Percentiles rank a stretch among this genome's conserved stretches.
Evolutionary conservation across 2,329 filamentous ascomycete genomes (phyloP).

Genomic region (Botrytis hyacinthi): DNA sequence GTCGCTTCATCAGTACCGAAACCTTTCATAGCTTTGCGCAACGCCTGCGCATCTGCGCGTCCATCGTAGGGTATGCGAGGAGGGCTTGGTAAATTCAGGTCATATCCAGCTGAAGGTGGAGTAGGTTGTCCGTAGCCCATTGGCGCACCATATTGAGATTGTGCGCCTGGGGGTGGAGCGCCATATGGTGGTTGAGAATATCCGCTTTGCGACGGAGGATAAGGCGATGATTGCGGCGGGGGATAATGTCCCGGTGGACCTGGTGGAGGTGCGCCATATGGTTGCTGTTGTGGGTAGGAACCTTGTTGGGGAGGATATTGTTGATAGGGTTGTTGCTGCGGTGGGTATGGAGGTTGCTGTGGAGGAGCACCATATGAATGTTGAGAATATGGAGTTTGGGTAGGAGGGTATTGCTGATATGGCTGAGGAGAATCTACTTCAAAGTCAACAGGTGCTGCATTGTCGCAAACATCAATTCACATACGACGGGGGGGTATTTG

Average conservation of each 20-base stretch:
- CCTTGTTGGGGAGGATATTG: slow-evolving; percentile 21
- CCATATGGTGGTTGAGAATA: slow-evolving; percentile 24
- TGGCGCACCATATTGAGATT: slow-evolving; percentile 23
- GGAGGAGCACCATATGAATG: slow-evolving; percentile 28
- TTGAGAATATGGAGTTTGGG: slow-evolving; percentile 26
- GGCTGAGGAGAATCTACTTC: slow-evolving; percentile 14
- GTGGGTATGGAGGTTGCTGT: slow-evolving; percentile 34
- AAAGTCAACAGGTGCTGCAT: not conserved
- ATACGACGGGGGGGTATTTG: slow-evolving; percentile 18
- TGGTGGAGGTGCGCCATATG: slow-evolving; percentile 40
- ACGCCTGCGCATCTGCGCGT: slow-evolving; percentile 63
- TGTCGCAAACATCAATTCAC: not conserved
- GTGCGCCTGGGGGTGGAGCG: slow-evolving; percentile 37
- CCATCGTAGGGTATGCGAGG: slow-evolving; percentile 70
- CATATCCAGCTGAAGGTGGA: slow-evolving; percentile 71
- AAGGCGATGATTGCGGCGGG: slow-evolving; percentile 49
- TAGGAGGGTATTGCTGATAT: slow-evolving; percentile 27
- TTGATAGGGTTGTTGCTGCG: slow-evolving; percentile 18
- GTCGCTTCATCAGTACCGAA: slow-evolving; percentile 84
- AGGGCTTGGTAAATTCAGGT: slow-evolving; percentile 46
- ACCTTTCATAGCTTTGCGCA: slow-evolving; percentile 86
- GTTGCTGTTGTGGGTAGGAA: slow-evolving; percentile 46
- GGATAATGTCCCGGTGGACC: slow-evolving; percentile 23
- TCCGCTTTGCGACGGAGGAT: slow-evolving; percentile 27
- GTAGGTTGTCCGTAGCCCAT: slow-evolving; percentile 48